phyloP scores from a whole-genome alignment of 2,329 filamentous ascomycete genomes.

The Alternaria conjuncta region DNA sequence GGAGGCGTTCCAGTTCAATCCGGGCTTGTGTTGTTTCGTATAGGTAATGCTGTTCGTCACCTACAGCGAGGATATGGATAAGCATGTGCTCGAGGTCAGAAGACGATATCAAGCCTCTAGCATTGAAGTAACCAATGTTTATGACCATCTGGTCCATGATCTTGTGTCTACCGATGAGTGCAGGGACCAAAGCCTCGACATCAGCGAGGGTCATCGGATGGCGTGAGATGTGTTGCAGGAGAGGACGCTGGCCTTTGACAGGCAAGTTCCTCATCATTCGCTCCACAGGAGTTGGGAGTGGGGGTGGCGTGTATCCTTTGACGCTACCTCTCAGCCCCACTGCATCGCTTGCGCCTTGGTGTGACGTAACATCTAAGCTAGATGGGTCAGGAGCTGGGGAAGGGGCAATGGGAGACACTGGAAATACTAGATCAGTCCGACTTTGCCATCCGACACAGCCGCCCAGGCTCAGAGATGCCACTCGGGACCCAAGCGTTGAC shows the following conservation, averaged over 20 bases:
- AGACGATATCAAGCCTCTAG: not conserved
- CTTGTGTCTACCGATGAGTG: not conserved
- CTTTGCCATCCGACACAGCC: not conserved
- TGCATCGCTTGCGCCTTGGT: not conserved
- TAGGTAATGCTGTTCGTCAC: not conserved
- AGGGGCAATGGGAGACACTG: not conserved
- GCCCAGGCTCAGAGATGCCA: not conserved
- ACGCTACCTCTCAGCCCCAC: not conserved
- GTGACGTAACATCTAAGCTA: not conserved
- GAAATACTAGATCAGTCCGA: conserved; percentile 1
- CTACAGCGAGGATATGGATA: not conserved
- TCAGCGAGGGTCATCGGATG: not conserved
- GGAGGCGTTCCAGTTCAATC: not conserved
- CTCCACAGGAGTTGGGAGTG: not conserved
- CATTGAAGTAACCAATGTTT: conserved; percentile 6
- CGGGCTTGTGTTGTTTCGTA: not conserved
- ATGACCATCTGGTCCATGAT: conserved; percentile 5
- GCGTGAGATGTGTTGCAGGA: conserved; percentile 3
- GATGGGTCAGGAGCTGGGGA: not conserved
- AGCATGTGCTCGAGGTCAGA: conserved; percentile 1
- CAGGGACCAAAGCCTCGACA: conserved; percentile 5
- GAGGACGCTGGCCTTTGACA: not conserved
- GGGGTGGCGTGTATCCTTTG: not conserved
- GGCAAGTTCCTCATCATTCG: not conserved
- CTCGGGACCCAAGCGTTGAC: not conserved